Evolutionary conservation across 176 grass and related monocot genomes (phyloP).

Genomic region (Cocos nucifera): DNA sequence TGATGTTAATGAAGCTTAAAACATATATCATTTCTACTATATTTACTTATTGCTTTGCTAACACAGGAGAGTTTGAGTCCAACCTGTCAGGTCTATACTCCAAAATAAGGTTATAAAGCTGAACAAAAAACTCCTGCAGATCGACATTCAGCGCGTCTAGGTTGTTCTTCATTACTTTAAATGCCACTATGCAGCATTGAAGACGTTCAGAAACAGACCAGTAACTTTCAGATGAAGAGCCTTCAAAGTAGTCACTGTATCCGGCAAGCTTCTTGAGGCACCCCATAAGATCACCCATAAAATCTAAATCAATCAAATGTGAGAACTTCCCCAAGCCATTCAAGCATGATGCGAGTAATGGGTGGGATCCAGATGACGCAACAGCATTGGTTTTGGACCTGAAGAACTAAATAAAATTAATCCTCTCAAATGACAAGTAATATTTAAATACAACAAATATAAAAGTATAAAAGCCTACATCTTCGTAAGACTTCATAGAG

Average conservation of each 20-base stretch:
- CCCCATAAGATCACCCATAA: constrained; percentile 79
- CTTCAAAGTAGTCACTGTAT: constrained; percentile 30
- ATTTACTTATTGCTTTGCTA: no score
- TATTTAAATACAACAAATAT: no score
- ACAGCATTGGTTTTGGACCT: constrained; percentile 32
- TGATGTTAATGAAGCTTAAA: no score
- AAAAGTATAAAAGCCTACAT: no score
- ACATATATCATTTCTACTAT: no score
- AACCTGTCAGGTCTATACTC: constrained; percentile 90
- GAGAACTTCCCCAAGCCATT: constrained; percentile 88
- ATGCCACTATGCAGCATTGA: constrained; percentile 86
- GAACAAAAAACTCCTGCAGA: constrained; percentile 86
- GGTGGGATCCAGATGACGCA: constrained; percentile 23
- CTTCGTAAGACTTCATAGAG: no score
- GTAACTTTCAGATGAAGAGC: constrained; percentile 22
- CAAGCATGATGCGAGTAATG: constrained; percentile 73
- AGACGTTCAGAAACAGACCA: constrained; percentile 74
- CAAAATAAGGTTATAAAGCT: constrained; percentile 80
- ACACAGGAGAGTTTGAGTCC: background rate
- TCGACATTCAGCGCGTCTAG: constrained; percentile 85
- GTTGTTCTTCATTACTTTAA: constrained; percentile 87
- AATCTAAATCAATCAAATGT: constrained; percentile 89
- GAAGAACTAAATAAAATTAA: constrained; percentile 5
- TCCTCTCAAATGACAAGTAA: no score
- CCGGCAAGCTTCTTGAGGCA: constrained; percentile 90